phyloP scores from a whole-genome alignment of 257 asterid species.

The Anisodus acutangulus region DNA sequence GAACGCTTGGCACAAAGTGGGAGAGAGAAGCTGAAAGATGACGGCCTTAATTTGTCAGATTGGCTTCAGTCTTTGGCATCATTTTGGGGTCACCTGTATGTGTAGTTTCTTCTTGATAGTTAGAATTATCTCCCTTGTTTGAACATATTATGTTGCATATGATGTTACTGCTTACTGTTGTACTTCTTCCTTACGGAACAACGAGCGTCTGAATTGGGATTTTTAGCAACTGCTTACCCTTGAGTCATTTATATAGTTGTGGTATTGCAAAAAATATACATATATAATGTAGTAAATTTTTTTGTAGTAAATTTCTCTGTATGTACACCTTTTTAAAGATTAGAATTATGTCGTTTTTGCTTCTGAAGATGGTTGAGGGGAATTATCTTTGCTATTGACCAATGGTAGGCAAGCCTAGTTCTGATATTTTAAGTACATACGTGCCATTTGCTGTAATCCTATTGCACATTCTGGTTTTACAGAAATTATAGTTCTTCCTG shows the following conservation, averaged over 20 bases:
- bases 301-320: background rate
- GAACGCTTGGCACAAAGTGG: slow-evolving; percentile 99
- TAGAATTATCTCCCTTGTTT: slow-evolving; percentile 39
- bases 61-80: slow-evolving; percentile 99
- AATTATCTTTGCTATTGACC: background rate
- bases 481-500: slow-evolving; percentile 57
- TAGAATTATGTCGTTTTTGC: background rate
- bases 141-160: slow-evolving; percentile 24
- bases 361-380: background rate
- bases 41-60: slow-evolving; percentile 96
- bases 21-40: slow-evolving; percentile 97
- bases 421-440: background rate
- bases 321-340: background rate
- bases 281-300: background rate
- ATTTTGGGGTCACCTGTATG: slow-evolving; percentile 99
- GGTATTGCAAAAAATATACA: background rate
- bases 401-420: slow-evolving; percentile 5
- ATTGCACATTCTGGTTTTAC: slow-evolving; percentile 37
- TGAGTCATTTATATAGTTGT: background rate
- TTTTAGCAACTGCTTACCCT: background rate
- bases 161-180: slow-evolving; percentile 28
- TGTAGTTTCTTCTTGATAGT: slow-evolving; percentile 37
- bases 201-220: background rate
- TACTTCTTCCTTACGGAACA: background rate
- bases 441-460: slow-evolving; percentile 22